Conservation (phyloP, 768 basidiomycete species). For the Tylopilus felleus region DNA sequence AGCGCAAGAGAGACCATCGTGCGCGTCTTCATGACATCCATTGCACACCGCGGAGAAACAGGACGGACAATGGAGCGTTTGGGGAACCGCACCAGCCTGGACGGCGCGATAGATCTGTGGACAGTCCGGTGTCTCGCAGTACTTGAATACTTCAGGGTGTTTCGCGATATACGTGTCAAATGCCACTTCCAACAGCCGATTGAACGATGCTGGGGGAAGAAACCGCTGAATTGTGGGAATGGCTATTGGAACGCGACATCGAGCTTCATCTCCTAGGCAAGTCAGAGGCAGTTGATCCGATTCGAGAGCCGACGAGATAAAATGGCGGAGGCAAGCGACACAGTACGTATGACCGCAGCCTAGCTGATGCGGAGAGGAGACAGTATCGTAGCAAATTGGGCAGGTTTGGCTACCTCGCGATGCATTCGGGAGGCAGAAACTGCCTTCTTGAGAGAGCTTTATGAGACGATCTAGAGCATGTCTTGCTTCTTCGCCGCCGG, state of each 20-base stretch:
- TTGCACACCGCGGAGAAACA: slow-evolving; percentile 67
- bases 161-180: slow-evolving; percentile 56
- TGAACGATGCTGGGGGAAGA: slow-evolving; percentile 50
- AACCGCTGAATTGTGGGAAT: slow-evolving; percentile 48
- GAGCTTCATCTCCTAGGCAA: slow-evolving; percentile 64
- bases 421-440: neutral
- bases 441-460: slow-evolving; percentile 36
- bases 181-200: slow-evolving; percentile 51
- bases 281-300: slow-evolving; percentile 59
- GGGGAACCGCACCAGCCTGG: slow-evolving; percentile 35
- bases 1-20: slow-evolving; percentile 60
- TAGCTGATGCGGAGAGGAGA: slow-evolving; percentile 45
- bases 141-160: slow-evolving; percentile 58
- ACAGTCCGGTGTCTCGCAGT: slow-evolving; percentile 79
- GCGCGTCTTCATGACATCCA: slow-evolving; percentile 54
- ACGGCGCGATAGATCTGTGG: slow-evolving; percentile 63
- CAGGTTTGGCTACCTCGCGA: slow-evolving; percentile 31
- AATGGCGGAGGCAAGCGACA: slow-evolving; percentile 52
- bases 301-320: slow-evolving; percentile 54
- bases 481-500: slow-evolving; percentile 55
- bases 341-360: slow-evolving; percentile 70
- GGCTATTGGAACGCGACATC: slow-evolving; percentile 53
- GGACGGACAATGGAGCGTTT: slow-evolving; percentile 56
- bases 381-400: slow-evolving; percentile 51
- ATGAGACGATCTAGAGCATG: slow-evolving; percentile 45